Conservation (phyloP, 2,329 filamentous ascomycete species). For the Fusarium sororula region DNA sequence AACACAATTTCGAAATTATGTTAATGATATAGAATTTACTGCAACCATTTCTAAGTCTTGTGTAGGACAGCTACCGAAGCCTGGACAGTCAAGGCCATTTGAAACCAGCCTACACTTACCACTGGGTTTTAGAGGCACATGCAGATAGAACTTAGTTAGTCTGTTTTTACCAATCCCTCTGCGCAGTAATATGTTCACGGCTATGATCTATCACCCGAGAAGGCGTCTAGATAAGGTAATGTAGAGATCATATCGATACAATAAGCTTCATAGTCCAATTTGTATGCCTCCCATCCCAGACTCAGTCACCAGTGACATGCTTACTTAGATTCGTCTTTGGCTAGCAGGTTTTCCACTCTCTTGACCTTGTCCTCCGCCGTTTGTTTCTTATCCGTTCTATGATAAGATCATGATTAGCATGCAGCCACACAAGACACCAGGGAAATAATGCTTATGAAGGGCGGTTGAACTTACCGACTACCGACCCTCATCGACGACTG, state of each 20-base stretch:
- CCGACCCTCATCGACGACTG: conserved; percentile 91
- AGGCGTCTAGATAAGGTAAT: background rate
- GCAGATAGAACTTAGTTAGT: background rate
- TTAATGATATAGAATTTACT: background rate
- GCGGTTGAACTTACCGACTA: conserved; percentile 66
- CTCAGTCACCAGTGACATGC: background rate
- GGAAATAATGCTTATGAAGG: background rate
- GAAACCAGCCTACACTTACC: background rate
- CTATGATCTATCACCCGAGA: background rate
- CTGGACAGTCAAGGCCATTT: background rate
- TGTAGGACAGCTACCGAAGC: background rate
- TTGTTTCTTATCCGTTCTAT: conserved; percentile 85
- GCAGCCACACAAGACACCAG: background rate
- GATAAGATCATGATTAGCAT: background rate
- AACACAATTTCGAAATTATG: background rate
- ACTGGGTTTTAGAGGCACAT: background rate
- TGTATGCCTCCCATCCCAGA: background rate
- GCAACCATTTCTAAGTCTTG: background rate
- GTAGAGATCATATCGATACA: background rate
- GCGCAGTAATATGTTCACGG: background rate
- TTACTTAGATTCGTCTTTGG: conserved; percentile 29
- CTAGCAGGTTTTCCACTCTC: conserved; percentile 63
- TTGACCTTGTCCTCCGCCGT: conserved; percentile 82
- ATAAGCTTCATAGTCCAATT: background rate
- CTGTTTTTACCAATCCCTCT: background rate